Conservation (phyloP, 345 rosid species). For the Angophora floribunda region DNA sequence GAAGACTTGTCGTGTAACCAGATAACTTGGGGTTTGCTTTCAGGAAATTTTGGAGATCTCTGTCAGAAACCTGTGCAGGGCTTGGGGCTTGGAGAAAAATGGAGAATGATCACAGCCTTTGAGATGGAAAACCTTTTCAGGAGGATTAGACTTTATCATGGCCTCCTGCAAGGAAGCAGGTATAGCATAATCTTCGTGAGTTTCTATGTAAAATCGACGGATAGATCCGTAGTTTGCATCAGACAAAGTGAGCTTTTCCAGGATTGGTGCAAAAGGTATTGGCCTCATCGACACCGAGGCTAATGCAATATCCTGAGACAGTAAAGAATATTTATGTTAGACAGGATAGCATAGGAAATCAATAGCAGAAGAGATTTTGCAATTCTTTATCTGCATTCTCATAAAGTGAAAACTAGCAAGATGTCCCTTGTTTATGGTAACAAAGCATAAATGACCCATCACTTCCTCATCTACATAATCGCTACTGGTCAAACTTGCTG, state of each 20-base stretch:
- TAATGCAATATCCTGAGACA: slow-evolving; percentile 10
- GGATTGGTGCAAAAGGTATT: slow-evolving; percentile 25
- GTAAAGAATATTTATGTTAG: neutral
- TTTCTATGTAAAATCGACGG: slow-evolving; percentile 46
- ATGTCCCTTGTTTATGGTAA: neutral
- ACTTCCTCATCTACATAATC: neutral
- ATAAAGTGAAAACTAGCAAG: neutral
- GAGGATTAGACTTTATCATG: slow-evolving; percentile 47
- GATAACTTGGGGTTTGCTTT: neutral
- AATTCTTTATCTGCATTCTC: neutral
- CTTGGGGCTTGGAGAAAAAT: slow-evolving; percentile 66
- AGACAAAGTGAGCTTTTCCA: slow-evolving; percentile 33
- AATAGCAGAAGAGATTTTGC: neutral
- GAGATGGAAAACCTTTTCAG: slow-evolving; percentile 40
- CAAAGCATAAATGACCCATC: neutral
- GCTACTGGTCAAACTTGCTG: neutral
- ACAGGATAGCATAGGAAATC: neutral
- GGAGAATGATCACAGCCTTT: slow-evolving; percentile 76
- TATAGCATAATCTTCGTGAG: slow-evolving; percentile 43
- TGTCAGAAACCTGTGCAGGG: slow-evolving; percentile 36
- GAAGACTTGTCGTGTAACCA: neutral
- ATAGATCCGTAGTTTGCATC: slow-evolving; percentile 41
- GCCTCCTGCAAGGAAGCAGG: slow-evolving; percentile 37
- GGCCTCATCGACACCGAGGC: slow-evolving; percentile 35
- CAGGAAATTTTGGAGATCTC: slow-evolving; percentile 39